Percentiles rank a stretch among this genome's conserved stretches.
Conservation (phyloP, 345 rosid genomes). For the Camelina neglecta region DNA sequence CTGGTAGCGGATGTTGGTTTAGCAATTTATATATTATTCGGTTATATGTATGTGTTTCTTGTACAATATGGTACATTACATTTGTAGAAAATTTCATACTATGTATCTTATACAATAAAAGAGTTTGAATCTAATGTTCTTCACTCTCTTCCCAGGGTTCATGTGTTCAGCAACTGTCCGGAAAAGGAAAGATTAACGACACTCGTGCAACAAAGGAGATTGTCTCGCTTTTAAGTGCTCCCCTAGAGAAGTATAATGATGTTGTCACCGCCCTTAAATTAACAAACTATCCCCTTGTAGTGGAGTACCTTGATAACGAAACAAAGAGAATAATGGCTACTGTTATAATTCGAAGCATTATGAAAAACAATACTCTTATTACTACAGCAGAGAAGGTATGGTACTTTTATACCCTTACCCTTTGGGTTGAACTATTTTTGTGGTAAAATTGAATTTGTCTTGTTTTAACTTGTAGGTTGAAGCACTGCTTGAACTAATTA, state of each 20-base stretch:
- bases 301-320: conserved; percentile 89
- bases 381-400: conserved; percentile 80
- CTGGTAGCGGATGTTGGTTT: not conserved
- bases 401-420: conserved; percentile 19
- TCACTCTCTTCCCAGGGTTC: conserved; percentile 68
- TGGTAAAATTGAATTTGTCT: conserved; percentile 35
- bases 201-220: conserved; percentile 88
- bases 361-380: conserved; percentile 87
- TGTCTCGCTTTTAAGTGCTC: conserved; percentile 95
- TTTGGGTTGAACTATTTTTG: conserved; percentile 12
- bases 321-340: conserved; percentile 95
- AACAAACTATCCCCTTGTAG: conserved; percentile 80
- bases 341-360: conserved; percentile 87
- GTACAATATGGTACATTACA: conserved; percentile 16
- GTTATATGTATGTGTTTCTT: conserved; percentile 6
- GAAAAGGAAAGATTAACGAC: conserved; percentile 81
- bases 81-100: conserved; percentile 19
- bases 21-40: not conserved
- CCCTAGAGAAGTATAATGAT: conserved; percentile 92
- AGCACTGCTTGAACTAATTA: conserved; percentile 85
- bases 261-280: conserved; percentile 90
- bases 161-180: conserved; percentile 81
- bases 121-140: conserved; percentile 33
- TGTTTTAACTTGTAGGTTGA: conserved; percentile 63
- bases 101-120: conserved; percentile 10